Percentiles rank a stretch among this genome's conserved stretches.
These are phyloP conservation scores for Butyriboletus loyo DNA, from an alignment of 768 basidiomycete species.

Conservation along the genomic window DNA sequence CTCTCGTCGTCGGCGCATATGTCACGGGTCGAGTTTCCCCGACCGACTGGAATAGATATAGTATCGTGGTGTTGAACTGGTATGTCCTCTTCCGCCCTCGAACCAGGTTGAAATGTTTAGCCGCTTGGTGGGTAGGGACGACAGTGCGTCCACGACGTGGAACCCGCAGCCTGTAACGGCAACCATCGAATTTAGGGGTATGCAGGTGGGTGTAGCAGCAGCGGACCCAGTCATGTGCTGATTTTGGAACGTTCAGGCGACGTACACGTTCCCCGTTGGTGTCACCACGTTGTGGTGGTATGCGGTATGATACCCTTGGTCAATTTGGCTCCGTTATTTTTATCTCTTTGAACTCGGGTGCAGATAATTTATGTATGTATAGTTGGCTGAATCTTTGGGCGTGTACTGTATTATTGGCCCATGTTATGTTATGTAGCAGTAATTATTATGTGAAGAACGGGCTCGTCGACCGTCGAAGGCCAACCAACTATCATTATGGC, in stretches of 20 bases:
- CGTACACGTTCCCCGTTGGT: conserved; percentile 76
- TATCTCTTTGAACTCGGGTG: not conserved
- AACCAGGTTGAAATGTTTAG: not conserved
- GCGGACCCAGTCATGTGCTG: not conserved
- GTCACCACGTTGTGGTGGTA: conserved; percentile 59
- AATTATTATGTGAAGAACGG: too few species aligned
- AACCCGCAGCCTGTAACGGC: conserved; percentile 51
- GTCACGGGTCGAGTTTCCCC: conserved; percentile 54
- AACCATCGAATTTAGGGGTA: conserved; percentile 63
- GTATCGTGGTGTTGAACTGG: conserved; percentile 74
- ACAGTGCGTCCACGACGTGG: conserved; percentile 48
- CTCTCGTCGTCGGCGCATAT: conserved; percentile 63
- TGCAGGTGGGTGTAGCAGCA: conserved; percentile 42
- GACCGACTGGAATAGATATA: conserved; percentile 61
- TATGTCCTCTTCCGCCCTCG: conserved; percentile 12
- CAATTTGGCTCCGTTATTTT: not conserved
- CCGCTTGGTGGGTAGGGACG: conserved; percentile 36
- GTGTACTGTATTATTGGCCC: too few species aligned
- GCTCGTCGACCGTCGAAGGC: too few species aligned
- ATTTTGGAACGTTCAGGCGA: conserved; percentile 40
- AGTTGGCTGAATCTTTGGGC: too few species aligned
- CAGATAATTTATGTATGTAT: not conserved
- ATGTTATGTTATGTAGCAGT: too few species aligned
- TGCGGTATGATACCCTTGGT: conserved; percentile 14
- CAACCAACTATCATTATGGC: too few species aligned